Conservation (phyloP, 2,329 filamentous ascomycete genomes). For the Xylariomycetidae sp. region DNA sequence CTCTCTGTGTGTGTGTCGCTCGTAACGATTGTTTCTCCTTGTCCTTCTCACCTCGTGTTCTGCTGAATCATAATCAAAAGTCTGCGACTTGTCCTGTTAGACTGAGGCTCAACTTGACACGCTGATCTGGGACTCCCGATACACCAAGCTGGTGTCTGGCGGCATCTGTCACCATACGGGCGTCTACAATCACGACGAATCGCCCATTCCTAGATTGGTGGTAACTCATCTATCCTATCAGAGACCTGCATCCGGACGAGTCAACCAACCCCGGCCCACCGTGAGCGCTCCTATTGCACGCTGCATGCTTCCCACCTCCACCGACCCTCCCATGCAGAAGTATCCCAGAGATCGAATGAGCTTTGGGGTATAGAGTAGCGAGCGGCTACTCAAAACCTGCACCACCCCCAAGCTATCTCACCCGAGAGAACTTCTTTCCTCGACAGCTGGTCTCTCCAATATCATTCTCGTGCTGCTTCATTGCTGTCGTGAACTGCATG, state of each 20-base stretch:
- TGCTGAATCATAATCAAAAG: conserved; percentile 9
- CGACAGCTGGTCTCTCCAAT: conserved; percentile 54
- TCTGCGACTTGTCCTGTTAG: conserved; percentile 15
- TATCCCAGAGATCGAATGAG: conserved; percentile 27
- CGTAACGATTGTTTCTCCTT: conserved; percentile 2
- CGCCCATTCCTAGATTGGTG: conserved; percentile 35
- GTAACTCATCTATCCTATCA: conserved; percentile 38
- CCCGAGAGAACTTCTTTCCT: conserved; percentile 34
- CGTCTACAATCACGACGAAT: conserved; percentile 42
- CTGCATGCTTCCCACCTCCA: conserved; percentile 29
- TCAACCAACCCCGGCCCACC: conserved; percentile 33
- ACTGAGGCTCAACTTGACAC: conserved; percentile 15
- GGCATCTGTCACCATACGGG: conserved; percentile 32
- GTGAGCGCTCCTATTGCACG: conserved; percentile 37
- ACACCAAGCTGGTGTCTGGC: conserved; percentile 24
- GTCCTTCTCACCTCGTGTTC: conserved; percentile 6
- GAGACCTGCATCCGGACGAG: conserved; percentile 25
- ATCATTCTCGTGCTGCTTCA: conserved; percentile 33
- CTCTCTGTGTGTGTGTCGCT: conserved; percentile 1
- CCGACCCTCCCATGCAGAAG: conserved; percentile 35
- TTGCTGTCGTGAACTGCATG: conserved; percentile 28
- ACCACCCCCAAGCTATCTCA: conserved; percentile 34
- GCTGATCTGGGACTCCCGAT: conserved; percentile 18
- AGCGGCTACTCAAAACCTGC: conserved; percentile 50
- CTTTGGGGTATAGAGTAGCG: conserved; percentile 24